A percentile compares a stretch with the other conserved stretches of the same genome.
These are phyloP conservation scores for Galerina sulciceps DNA, from an alignment of 768 basidiomycete genomes.

Conservation along the genomic window DNA sequence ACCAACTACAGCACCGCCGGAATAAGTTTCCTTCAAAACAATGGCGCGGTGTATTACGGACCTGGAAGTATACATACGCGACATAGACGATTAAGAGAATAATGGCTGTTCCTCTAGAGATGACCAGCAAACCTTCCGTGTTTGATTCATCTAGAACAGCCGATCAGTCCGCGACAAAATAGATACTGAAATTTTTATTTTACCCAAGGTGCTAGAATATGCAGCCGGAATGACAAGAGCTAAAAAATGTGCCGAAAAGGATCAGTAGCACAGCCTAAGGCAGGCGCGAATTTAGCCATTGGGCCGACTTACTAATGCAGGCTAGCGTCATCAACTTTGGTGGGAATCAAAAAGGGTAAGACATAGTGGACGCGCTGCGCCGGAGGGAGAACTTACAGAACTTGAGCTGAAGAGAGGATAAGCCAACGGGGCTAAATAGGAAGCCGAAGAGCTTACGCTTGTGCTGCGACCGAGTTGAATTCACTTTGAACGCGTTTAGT, in stretches of 20 bases:
- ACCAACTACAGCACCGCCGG: too few relatives aligned
- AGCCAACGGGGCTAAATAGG: not conserved
- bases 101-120: constrained; percentile 83
- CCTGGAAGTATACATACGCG: constrained; percentile 78
- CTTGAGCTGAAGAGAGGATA: constrained; percentile 40
- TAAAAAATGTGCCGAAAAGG: constrained; percentile 16
- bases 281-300: not conserved
- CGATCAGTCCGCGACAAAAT: constrained; percentile 14
- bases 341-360: not conserved
- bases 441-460: constrained; percentile 53
- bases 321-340: constrained; percentile 80
- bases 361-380: not conserved
- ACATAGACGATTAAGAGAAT: constrained; percentile 76
- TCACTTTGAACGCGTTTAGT: constrained; percentile 63
- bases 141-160: constrained; percentile 28
- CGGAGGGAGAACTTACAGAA: constrained; percentile 37
- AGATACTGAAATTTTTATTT: constrained; percentile 8
- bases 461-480: constrained; percentile 86
- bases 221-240: constrained; percentile 92
- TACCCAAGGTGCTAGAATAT: constrained; percentile 55
- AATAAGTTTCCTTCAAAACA: not conserved
- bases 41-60: constrained; percentile 26
- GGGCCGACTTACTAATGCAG: constrained; percentile 68
- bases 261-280: constrained; percentile 4
- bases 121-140: constrained; percentile 61